Base-by-base conservation (phyloP, 352 stramenopile species). In the Globisporangium orthogonon region DNA sequence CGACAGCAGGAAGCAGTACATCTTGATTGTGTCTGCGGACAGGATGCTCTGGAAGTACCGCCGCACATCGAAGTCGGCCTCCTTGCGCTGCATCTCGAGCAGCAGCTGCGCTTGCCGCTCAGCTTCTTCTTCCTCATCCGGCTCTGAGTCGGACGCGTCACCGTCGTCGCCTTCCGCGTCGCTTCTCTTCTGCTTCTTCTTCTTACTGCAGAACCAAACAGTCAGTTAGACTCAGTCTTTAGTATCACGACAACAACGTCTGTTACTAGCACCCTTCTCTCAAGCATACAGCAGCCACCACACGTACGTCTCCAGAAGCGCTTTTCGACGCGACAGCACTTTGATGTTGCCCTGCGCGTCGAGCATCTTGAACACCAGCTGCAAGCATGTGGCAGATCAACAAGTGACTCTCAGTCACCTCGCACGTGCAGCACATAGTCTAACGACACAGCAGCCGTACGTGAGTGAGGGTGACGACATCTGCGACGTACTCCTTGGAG, bases 301-400 rank as follows among this genome's bases (percentile, higher is more conserved):
- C 30, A 29, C 70, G 54, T 62, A 83, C 72, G 72, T 78, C 45
- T 86, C 73, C 33, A 89, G 56, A 4, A 76, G 63, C 7, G 74
- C 71, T 70, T 92, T 91, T 48, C 82, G 69, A 54, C 79, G 66
- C 18, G 82, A 89, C 3, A 95, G 65, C 17, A 95, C 85, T 60
- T 95, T 95, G 56, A 95, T 87, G 11, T 67, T 89, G 44, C 85
- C 83, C 71, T 95, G 83, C 0, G 80, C 66, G 54, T 95, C 85
- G 4, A 95, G 66, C 50, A 91, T 80, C 63, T 95, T 95, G 33
- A 95, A 85, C 29, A 95, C 83, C 56, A 95, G 73, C 83, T 94
- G 56, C 7, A 48, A 29, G 1, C 37, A 17, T 23, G 35, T 11
- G 11, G n/a, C 33, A 59, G 2, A 56, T 15, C 2, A 40, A 43